phyloP scores from a whole-genome alignment of 176 grass and related monocot species.

The Echinochloa phyllopogon region DNA sequence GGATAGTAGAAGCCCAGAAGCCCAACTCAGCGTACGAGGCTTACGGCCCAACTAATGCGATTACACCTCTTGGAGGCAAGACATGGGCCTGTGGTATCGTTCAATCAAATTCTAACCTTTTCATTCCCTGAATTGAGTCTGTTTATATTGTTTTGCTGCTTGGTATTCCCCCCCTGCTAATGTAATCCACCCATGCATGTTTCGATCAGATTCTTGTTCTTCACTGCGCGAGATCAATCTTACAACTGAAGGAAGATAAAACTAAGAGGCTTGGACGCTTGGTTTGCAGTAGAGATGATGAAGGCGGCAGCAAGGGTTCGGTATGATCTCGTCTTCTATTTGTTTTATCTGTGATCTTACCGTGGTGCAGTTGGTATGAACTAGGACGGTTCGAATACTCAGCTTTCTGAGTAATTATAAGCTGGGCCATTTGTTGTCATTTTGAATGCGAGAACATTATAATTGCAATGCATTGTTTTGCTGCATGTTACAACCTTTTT shows the following conservation, averaged over 20 bases:
- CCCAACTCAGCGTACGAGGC: not conserved
- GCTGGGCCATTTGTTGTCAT: not conserved
- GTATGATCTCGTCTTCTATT: not conserved
- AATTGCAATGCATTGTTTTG: not conserved
- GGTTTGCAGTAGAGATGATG: conserved; percentile 12
- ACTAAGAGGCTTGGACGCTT: not conserved
- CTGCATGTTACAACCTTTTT: not conserved
- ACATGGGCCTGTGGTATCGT: not conserved
- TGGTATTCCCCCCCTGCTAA: not conserved
- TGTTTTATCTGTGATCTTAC: not conserved
- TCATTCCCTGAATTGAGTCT: not conserved
- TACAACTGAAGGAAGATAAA: not conserved
- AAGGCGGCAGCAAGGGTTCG: conserved; percentile 1
- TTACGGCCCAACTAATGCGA: not conserved
- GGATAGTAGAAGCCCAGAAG: no score
- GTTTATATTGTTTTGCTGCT: not conserved
- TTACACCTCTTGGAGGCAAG: not conserved
- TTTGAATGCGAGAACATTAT: not conserved
- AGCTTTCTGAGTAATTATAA: not conserved
- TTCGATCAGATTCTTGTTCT: not conserved
- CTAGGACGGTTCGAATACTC: not conserved
- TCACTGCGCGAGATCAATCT: not conserved
- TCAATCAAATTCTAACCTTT: not conserved
- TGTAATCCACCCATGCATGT: not conserved
- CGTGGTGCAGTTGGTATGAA: not conserved